Evolutionary conservation across 495 filamentous ascomycete genomes (phyloP).

Genomic region (Beverwykella pulmonaria): DNA sequence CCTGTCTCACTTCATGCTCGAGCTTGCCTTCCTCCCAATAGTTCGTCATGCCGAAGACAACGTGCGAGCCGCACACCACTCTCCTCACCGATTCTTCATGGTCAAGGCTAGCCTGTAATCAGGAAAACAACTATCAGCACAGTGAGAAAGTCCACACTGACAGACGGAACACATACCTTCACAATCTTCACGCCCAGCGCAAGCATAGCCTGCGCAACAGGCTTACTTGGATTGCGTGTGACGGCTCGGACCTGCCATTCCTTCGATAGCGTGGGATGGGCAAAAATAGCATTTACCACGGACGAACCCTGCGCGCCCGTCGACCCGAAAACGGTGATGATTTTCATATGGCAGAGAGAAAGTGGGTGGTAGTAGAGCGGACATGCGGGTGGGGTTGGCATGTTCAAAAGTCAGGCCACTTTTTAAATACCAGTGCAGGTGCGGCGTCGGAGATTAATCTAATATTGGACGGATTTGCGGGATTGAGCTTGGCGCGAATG

Average conservation of each 20-base stretch:
- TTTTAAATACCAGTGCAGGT: too few species aligned
- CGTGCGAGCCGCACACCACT: slow-evolving; percentile 43
- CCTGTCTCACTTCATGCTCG: slow-evolving; percentile 46
- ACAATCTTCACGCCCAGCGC: slow-evolving; percentile 51
- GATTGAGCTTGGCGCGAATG: too few species aligned
- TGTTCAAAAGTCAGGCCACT: too few species aligned
- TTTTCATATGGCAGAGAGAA: neutral
- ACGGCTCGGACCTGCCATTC: slow-evolving; percentile 60
- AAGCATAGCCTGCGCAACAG: slow-evolving; percentile 49
- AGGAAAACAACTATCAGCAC: slow-evolving; percentile 13
- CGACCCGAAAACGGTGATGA: slow-evolving; percentile 63
- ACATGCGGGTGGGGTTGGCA: too few species aligned
- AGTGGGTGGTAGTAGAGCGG: too few species aligned
- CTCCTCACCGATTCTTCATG: slow-evolving; percentile 34
- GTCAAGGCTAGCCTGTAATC: slow-evolving; percentile 44
- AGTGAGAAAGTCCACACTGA: neutral
- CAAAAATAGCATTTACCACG: slow-evolving; percentile 56
- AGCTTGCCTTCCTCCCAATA: slow-evolving; percentile 39
- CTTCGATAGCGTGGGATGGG: slow-evolving; percentile 52
- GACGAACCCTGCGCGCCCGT: slow-evolving; percentile 66
- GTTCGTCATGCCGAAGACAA: slow-evolving; percentile 49
- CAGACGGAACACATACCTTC: neutral
- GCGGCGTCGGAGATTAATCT: too few species aligned
- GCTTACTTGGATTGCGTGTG: slow-evolving; percentile 55
- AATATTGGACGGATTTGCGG: too few species aligned